These are phyloP conservation scores for Tylopilus intermedius DNA, from an alignment of 768 basidiomycete species.

Conservation along the genomic window DNA sequence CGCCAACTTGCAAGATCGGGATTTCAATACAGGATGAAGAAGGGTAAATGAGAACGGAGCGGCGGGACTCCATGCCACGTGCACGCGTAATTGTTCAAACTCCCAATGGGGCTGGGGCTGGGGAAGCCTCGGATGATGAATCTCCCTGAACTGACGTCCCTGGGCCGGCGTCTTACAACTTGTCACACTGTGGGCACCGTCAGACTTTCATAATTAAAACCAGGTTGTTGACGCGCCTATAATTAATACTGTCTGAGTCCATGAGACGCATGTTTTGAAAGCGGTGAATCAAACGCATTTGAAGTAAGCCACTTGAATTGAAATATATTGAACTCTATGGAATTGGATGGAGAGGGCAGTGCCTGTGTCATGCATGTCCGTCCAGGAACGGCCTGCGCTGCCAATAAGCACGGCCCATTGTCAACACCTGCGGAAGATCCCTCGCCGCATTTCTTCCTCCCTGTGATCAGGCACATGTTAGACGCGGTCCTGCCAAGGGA, in stretches of 20 bases:
- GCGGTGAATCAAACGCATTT: no score
- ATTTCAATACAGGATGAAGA: neutral
- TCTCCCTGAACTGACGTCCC: neutral
- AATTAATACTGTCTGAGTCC: no score
- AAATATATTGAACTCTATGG: neutral
- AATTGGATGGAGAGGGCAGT: neutral
- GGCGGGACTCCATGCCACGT: neutral
- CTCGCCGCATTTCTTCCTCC: constrained; percentile 67
- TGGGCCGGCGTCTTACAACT: neutral
- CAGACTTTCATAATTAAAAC: neutral
- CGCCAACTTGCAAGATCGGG: no score
- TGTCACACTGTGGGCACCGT: neutral
- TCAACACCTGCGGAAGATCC: constrained; percentile 52
- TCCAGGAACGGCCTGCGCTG: neutral
- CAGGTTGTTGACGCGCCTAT: neutral
- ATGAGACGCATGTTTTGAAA: no score
- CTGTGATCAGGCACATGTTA: constrained; percentile 31
- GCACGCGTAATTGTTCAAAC: neutral
- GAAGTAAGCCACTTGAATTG: neutral
- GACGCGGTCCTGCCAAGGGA: neutral
- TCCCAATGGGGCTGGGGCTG: no score
- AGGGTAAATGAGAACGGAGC: neutral
- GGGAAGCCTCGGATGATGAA: neutral
- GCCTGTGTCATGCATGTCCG: neutral
- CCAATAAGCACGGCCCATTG: neutral